These are phyloP conservation scores for Chenopodium album DNA, from an alignment of 148 eudicot genomes.

Conservation along the genomic window DNA sequence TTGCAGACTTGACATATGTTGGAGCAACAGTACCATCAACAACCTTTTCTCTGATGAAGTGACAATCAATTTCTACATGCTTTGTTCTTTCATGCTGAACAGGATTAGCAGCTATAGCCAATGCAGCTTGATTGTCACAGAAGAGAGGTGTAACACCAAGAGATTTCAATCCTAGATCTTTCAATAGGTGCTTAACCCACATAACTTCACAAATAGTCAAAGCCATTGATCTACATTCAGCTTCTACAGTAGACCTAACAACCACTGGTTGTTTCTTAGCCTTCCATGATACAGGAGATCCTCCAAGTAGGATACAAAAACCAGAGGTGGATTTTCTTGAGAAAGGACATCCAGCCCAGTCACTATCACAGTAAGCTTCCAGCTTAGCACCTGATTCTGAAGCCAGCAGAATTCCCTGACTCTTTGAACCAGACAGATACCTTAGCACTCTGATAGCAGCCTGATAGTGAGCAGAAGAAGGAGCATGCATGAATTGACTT, in stretches of 20 bases:
- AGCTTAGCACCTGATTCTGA: neutral
- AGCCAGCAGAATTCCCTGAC: neutral
- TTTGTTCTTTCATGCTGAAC: neutral
- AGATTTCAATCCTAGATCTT: neutral
- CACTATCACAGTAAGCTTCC: neutral
- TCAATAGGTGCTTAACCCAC: neutral
- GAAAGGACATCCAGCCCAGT: neutral
- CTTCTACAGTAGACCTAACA: neutral
- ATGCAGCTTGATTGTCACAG: neutral
- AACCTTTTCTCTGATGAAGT: neutral
- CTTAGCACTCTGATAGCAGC: neutral
- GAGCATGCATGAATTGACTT: neutral
- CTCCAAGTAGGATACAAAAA: too few relatives aligned
- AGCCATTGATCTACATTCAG: neutral
- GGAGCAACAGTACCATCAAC: neutral
- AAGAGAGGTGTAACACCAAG: neutral
- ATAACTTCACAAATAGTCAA: neutral
- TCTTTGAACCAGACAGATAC: neutral
- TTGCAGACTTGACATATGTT: neutral
- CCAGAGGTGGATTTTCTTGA: too few relatives aligned
- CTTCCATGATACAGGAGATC: too few relatives aligned
- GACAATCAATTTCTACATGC: neutral
- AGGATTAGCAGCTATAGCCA: neutral
- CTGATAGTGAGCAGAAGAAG: neutral
- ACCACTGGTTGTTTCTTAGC: neutral